Percentiles rank a stretch among this genome's conserved stretches.
phyloP scores from a whole-genome alignment of 2,329 filamentous ascomycete species.

The Stachybotrys echinatus region DNA sequence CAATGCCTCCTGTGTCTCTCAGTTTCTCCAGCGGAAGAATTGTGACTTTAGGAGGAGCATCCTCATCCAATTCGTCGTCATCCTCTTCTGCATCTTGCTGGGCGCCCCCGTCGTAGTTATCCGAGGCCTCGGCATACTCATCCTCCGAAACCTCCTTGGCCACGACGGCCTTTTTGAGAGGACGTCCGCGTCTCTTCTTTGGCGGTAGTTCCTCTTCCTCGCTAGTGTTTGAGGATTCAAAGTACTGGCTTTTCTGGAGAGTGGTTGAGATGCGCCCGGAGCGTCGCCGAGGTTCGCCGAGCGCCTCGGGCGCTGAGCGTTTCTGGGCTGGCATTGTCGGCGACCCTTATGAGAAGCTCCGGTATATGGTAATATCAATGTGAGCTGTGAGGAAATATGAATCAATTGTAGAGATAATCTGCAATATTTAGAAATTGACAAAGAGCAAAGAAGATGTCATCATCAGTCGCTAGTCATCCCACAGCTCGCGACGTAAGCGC shows the following conservation, averaged over 20 bases:
- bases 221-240: conserved; percentile 31
- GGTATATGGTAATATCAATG: not conserved
- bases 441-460: not conserved
- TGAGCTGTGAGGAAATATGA: not conserved
- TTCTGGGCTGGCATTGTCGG: conserved; percentile 35
- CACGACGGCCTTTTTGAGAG: conserved; percentile 12
- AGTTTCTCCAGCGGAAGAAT: conserved; percentile 30
- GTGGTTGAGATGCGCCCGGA: conserved; percentile 41
- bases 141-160: conserved; percentile 19
- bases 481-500: conserved; percentile 14
- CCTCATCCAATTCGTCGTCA: conserved; percentile 30
- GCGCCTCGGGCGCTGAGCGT: conserved; percentile 23
- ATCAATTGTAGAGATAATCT: too few species aligned
- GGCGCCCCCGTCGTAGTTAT: conserved; percentile 17
- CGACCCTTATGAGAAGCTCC: not conserved
- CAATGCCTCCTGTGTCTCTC: conserved; percentile 24
- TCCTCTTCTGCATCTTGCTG: conserved; percentile 18
- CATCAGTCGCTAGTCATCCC: conserved; percentile 14
- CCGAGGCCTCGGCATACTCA: conserved; percentile 15
- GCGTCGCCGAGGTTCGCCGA: conserved; percentile 32
- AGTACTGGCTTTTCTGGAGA: conserved; percentile 46
- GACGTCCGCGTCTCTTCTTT: conserved; percentile 21
- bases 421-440: not conserved
- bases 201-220: conserved; percentile 13
- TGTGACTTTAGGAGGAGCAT: conserved; percentile 25